Base-by-base conservation (phyloP, 306 rosid species). In the Vigna unguiculata region DNA sequence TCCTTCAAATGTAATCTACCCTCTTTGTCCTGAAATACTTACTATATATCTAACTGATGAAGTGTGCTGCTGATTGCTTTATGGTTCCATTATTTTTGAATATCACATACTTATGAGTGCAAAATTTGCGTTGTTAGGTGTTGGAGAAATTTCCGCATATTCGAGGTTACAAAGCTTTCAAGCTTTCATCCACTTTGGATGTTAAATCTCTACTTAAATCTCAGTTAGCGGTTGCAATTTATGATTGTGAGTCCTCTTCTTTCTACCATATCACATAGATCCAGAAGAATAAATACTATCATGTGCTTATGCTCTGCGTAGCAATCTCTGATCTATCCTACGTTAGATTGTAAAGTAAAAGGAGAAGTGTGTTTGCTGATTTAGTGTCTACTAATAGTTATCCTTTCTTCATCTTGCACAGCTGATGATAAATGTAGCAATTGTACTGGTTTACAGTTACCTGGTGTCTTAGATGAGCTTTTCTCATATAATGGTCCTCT, bases 381-480 rank as follows among this genome's bases (percentile, higher is more conserved):
- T 14, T 21, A 6, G 36, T 72, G 54, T 70, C 70, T 67, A 69
- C 68, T 87, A 60, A 57, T 60, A n/a, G 13, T 61, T 63, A 63
- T 63, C 74, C 52, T 64, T 25, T 52, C 76, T 76, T 79, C 59
- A 21, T 83, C 77, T 78, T 63, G 38, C 65, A n/a, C 91, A 95
- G 98, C 91, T 74, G 85, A 77, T 61, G 90, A 87, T 78, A 84
- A 84, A 65, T 95, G 91, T 87, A 84, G 68, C 68, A 77, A 82
- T 55, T 89, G 86, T 79, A 90, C 99, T 79, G 94, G 97, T 78
- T 81, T 92, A 81, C 99, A 95, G 86, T 84, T 95, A 86, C 92
- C 97, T 24, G 97, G 97, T 74, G 91, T 95, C 51, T 74, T 95
- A 86, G 99, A 95, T 69, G 97, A 95, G 41, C 75, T 95, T 77